These are phyloP conservation scores for Heliamphora pulchella DNA, from an alignment of 179 eudicot genomes.

Conservation along the genomic window DNA sequence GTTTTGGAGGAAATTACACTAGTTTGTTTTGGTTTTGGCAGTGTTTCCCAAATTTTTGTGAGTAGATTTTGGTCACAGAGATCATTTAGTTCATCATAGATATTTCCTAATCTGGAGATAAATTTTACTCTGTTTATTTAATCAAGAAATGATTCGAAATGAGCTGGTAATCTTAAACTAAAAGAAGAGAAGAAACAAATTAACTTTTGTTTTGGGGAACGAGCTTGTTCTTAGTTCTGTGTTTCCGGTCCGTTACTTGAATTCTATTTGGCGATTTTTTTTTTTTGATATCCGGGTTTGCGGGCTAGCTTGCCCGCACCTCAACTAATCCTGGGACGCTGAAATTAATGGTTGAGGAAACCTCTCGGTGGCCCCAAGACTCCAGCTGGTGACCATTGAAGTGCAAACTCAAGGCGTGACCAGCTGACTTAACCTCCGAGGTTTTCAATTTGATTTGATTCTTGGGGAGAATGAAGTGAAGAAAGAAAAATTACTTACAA, in stretches of 20 bases:
- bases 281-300: no score
- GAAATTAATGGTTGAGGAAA: no score
- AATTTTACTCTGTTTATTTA: not conserved
- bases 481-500: not conserved
- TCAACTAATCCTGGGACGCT: no score
- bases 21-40: not conserved
- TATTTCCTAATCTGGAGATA: no score
- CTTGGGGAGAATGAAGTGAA: not conserved
- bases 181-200: no score
- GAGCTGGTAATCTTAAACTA: no score
- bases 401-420: no score
- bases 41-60: not conserved
- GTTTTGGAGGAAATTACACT: not conserved
- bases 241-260: not conserved
- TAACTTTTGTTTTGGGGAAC: not conserved
- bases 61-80: not conserved
- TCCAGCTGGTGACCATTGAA: no score
- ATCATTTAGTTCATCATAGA: no score
- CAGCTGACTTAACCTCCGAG: no score
- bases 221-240: not conserved
- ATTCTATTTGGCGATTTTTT: not conserved
- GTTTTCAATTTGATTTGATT: not conserved
- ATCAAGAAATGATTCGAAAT: not conserved
- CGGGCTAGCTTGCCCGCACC: no score
- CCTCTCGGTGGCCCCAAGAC: no score